Base-by-base conservation (phyloP, 306 rosid genomes). In the Clitoria ternatea region DNA sequence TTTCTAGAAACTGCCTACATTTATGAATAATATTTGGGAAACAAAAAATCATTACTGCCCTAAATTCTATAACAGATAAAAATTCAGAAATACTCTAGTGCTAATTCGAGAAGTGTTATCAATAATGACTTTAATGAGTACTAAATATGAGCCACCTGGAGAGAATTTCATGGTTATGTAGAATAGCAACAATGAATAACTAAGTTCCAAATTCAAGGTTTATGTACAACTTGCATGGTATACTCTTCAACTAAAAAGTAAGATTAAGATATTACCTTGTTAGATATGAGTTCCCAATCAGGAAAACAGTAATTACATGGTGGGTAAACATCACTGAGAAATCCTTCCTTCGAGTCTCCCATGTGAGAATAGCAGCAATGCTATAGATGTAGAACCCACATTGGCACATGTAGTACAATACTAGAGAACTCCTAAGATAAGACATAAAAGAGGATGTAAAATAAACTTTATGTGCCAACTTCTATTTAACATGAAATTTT, bases 311-410 rank as follows among this genome's bases (percentile, higher is more conserved):
- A 73, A 94, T 77, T 75, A 94, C 76, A 84, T 94, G 99, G 79
- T 94, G 99, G 71, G 96, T 87, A 90, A 91, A 89, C 99, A 91
- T 91, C 57, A 94, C 99, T 4, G 96, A 45, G 62, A 94, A 94
- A 85, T 94, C 99, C 82, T 94, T 94, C 85, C 99, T 84, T 59
- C 97, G 85, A 61, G 97, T 94, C 84, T 94, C 99, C 99, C 97
- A 94, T 12, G 67, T 81, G 36, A 94, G 87, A 61, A 91, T 95
- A 39, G 99, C 99, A 56, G 82, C 96, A 55, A 91, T 91, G 74
- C 99, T 87, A 52, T 94, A 91, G 66, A 66, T 73, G 86, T 94
- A 94, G 88, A 94, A 94, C 67, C 99, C 99, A 82, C 92, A 87
- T 82, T 94, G 82, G 83, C 92, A 77, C 97, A 94, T 91, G 73